These are phyloP conservation scores for Apiospora koreana DNA, from an alignment of 2,329 filamentous ascomycete species.

Conservation along the genomic window DNA sequence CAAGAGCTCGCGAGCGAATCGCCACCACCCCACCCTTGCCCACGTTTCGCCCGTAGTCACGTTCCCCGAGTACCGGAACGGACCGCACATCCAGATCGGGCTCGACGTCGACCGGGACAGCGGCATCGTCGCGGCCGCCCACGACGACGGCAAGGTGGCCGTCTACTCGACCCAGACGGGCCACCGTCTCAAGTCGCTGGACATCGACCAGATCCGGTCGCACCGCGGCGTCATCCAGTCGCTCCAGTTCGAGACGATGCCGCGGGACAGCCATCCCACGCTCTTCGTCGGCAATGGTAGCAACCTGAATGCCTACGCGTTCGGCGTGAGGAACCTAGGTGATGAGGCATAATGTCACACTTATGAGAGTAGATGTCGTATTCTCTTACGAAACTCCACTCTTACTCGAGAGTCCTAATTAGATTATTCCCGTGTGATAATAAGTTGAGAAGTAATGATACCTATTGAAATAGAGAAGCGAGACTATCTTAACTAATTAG, in stretches of 20 bases:
- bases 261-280: conserved; percentile 45
- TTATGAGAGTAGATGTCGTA: too few relatives aligned
- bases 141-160: conserved; percentile 48
- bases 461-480: too few relatives aligned
- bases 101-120: conserved; percentile 50
- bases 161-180: conserved; percentile 54
- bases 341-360: conserved; percentile 42
- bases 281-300: conserved; percentile 46
- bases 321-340: conserved; percentile 34
- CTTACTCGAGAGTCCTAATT: too few relatives aligned
- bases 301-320: conserved; percentile 45
- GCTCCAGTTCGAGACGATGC: conserved; percentile 48
- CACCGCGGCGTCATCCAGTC: conserved; percentile 37
- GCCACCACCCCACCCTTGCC: neutral
- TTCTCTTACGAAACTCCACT: too few relatives aligned
- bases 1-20: neutral
- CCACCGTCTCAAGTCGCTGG: conserved; percentile 31
- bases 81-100: conserved; percentile 48
- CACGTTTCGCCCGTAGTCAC: conserved; percentile 41
- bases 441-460: too few relatives aligned
- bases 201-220: conserved; percentile 20
- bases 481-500: too few relatives aligned
- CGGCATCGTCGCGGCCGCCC: conserved; percentile 55
- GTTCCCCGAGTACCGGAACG: conserved; percentile 54
- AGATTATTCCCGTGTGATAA: too few relatives aligned